Percentiles rank a stretch among this genome's conserved stretches.
Conservation (phyloP, 2,329 filamentous ascomycete genomes). For the Aspergillus luchuensis region DNA sequence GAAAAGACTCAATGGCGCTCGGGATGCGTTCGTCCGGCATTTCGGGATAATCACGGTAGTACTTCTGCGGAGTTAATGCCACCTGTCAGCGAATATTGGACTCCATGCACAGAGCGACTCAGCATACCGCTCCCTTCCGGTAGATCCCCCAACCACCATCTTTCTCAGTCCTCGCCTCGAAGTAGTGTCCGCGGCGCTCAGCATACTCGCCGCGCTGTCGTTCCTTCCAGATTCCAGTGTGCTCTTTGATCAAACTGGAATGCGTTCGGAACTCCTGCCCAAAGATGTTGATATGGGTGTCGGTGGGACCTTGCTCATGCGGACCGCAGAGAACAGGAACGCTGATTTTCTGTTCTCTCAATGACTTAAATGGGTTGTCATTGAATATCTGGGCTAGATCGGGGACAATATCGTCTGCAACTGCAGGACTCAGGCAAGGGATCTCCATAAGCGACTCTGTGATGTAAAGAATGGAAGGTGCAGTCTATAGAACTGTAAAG, state of each 20-base stretch:
- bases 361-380: neutral
- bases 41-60: neutral
- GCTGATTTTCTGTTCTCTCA: neutral
- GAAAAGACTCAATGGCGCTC: neutral
- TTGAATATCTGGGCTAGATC: neutral
- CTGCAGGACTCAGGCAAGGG: neutral
- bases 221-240: neutral
- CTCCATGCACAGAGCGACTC: too few relatives aligned
- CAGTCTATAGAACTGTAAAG: neutral
- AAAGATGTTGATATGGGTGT: neutral
- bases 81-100: neutral
- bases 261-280: neutral
- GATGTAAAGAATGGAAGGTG: neutral
- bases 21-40: neutral
- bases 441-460: neutral
- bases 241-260: neutral
- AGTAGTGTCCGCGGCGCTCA: neutral
- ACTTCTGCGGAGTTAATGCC: neutral
- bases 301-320: neutral
- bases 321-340: neutral
- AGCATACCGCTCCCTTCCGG: neutral
- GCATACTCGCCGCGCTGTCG: neutral
- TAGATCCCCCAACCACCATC: conserved; percentile 1
- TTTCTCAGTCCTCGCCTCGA: neutral
- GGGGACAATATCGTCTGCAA: neutral